Evolutionary conservation across 768 basidiomycete species (phyloP), one percentile per base, ranked within the genome.

Genomic region (Termitomyces sp.): DNA sequence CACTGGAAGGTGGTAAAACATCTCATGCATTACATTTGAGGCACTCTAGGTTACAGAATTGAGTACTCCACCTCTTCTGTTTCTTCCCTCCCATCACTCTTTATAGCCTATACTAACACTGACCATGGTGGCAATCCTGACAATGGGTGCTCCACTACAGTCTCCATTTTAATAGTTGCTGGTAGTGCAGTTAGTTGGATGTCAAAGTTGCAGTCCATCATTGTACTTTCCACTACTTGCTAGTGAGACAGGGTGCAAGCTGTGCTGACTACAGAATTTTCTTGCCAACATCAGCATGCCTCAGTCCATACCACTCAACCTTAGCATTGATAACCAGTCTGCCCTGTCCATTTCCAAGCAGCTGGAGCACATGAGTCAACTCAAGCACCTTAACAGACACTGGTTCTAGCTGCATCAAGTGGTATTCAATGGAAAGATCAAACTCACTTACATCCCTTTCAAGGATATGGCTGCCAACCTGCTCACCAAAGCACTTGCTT

Each of bases 391-490:
- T 16, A 14, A 39, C 14, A 16, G 37, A 14, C 37, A 39, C 37
- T 39, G 13, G 37, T 14, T 39, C 37, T 39, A 14, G 37, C 37
- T 39, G 14, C 14, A 16, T 13, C 14, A 39, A 18, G 37, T 5
- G 3, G 2, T 39, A 5, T 39, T 16, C 14, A 16, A 39, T 16
- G 14, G 37, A 13, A 39, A 39, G 14, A 39, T 39, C 14, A 14
- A 39, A 39, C 37, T 16, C 14, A 14, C 5, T 3, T 39, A 39
- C 14, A 39, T 39, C 16, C 14, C 6, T 9, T 41, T n/a, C 12
- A 7, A 41, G 2, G 9, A 41, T n/a, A 41, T 41, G 5, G 39
- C 32, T 64, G 59, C 53, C 62, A 34, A 43, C 51, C 46, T 55
- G 64, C 61, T 47, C 16, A 18, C n/a, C 2, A 47, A 47, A 27